phyloP scores from a whole-genome alignment of 2,329 filamentous ascomycete species.

The Colletotrichum australisinense region DNA sequence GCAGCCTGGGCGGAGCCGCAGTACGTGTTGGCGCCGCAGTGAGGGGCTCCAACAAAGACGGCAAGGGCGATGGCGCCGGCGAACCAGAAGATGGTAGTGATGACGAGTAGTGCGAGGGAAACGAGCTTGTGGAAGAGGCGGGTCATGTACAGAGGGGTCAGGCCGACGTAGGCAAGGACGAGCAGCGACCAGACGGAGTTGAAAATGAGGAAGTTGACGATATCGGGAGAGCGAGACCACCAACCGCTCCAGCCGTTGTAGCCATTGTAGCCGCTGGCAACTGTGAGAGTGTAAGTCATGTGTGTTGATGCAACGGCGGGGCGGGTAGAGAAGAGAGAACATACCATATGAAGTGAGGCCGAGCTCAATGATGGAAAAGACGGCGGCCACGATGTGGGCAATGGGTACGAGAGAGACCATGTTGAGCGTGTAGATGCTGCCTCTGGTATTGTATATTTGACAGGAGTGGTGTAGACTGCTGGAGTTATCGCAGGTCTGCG shows the following conservation, averaged over 20 bases:
- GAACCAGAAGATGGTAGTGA: conserved; percentile 93
- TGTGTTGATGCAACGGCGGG: neutral
- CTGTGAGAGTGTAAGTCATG: conserved; percentile 48
- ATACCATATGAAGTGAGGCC: conserved; percentile 79
- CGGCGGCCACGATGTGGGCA: conserved; percentile 70
- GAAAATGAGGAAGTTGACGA: conserved; percentile 85
- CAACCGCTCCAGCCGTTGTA: conserved; percentile 36
- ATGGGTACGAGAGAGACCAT: conserved; percentile 32
- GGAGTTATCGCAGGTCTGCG: neutral
- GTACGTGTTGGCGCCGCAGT: conserved; percentile 61
- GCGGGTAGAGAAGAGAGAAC: neutral
- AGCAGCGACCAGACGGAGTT: conserved; percentile 80
- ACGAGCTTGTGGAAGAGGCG: conserved; percentile 71
- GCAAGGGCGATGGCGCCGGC: conserved; percentile 84
- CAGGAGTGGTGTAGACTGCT: neutral
- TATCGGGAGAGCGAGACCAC: conserved; percentile 55
- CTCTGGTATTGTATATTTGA: neutral
- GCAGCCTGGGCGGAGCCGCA: conserved; percentile 74
- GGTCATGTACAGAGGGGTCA: conserved; percentile 73
- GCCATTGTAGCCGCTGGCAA: conserved; percentile 60
- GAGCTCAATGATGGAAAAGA: conserved; percentile 80
- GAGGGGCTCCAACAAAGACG: conserved; percentile 68
- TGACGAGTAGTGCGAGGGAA: conserved; percentile 73
- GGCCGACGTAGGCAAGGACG: conserved; percentile 75
- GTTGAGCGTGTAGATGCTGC: neutral